Evolutionary conservation across 805 yeast species (phyloP), one percentile per base, ranked within the genome.

Genomic region (Zygoascus ofunaensis): DNA sequence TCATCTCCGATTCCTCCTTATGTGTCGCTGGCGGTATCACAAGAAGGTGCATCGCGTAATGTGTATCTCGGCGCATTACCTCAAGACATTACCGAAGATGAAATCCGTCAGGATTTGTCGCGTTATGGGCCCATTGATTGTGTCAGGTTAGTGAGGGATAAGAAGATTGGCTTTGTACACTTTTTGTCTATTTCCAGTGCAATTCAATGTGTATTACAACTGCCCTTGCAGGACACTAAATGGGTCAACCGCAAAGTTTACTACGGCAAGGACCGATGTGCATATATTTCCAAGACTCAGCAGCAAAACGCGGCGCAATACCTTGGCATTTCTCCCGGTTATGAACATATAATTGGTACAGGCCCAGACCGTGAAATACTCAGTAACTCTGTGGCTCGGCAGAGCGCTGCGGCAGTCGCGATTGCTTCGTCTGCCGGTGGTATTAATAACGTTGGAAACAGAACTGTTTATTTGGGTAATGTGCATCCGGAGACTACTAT

Each of bases 241-340:
- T 90, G 87, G 69, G 69, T 73, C 46, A 82, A 79, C 51, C 78
- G 82, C 47, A 86, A 85, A 62, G 82, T 94, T 35, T 85, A 77
- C 56, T 89, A 86, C 58, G 97, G 97, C 49, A 89, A 87, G 62
- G 97, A 90, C 64, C 73, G 97, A 64, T 65, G 70, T 68, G 95
- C 96, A 2, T 87, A 87, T 57, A 85, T 90, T 37, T 87, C 96
- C 21, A 87, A 86, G 62, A 84, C 96, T 15, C 97, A 92, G 64
- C 95, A 87, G 65, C 96, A 89, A 60, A 87, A 90, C 60, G 97
- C 97, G 17, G 95, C 96, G 2, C 95, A 89, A 61, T 90, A 87
- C 60, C 67, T 90, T 44, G 96, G 97, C 1, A 71, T 87, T 49
- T 86, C 92, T 37, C 94, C 95, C 17, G 92, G 94, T 23, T 76